These are phyloP conservation scores for Penicillium coffeae DNA, from an alignment of 495 filamentous ascomycete species.

Conservation along the genomic window DNA sequence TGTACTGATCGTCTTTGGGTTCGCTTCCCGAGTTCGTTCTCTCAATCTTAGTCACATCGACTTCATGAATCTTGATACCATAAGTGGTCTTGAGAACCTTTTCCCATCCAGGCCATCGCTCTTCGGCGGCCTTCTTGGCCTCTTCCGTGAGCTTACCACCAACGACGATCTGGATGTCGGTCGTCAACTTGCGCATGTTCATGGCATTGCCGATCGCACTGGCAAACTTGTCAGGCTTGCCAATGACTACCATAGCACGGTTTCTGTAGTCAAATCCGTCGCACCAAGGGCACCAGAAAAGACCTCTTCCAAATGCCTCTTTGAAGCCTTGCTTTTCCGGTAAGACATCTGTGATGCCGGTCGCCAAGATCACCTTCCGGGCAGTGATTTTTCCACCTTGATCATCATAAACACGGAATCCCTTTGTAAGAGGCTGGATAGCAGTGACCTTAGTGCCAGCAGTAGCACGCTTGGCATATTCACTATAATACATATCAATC, in stretches of 20 bases:
- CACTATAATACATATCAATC: slow-evolving; percentile 6
- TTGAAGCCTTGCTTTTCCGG: slow-evolving; percentile 35
- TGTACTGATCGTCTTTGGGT: slow-evolving; percentile 7
- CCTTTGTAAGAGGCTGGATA: slow-evolving; percentile 7
- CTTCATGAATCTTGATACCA: slow-evolving; percentile 2
- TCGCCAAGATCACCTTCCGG: slow-evolving; percentile 40
- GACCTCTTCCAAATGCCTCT: slow-evolving; percentile 44
- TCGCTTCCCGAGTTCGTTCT: slow-evolving; percentile 1
- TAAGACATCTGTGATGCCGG: slow-evolving; percentile 42
- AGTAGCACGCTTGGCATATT: slow-evolving; percentile 10
- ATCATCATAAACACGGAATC: slow-evolving; percentile 9
- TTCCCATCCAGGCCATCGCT: slow-evolving; percentile 11
- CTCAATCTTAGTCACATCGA: slow-evolving; percentile 4
- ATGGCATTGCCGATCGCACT: slow-evolving; percentile 28
- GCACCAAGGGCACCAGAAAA: slow-evolving; percentile 51
- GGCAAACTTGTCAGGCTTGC: slow-evolving; percentile 18
- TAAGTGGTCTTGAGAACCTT: slow-evolving; percentile 4
- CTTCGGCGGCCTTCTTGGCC: slow-evolving; percentile 4
- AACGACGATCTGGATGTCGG: slow-evolving; percentile 44
- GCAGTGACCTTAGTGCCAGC: slow-evolving; percentile 7
- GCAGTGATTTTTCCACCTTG: slow-evolving; percentile 5
- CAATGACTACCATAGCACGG: slow-evolving; percentile 33
- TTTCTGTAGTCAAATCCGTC: slow-evolving; percentile 45
- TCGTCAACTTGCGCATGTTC: slow-evolving; percentile 39
- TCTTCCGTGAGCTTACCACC: slow-evolving; percentile 49